Base-by-base conservation (phyloP, 805 yeast genomes). In the Ogataea corticis region DNA sequence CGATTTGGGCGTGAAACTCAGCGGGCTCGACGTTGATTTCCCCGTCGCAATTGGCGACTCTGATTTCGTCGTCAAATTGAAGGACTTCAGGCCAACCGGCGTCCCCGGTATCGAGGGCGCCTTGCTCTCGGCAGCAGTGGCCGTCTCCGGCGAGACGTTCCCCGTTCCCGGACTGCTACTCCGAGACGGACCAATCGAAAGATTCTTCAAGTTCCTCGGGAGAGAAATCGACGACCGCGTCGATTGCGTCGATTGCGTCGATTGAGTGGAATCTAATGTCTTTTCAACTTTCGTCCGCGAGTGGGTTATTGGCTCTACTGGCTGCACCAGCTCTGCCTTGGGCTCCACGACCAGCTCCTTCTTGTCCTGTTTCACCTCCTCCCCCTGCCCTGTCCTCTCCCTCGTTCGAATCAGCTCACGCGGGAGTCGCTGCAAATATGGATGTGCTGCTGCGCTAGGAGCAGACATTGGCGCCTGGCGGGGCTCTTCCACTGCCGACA, bases 31-130 rank as follows among this genome's bases (percentile, higher is more conserved):
- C 25, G 42, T 48, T 21, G 51, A 48, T 32, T 41, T 35, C 15
- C 44, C 51, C 10, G 45, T 38, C 25, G 36, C 18, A 4, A 41
- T 38, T 25, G 25, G 29, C 16, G 36, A 15, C 28, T n/a, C 19
- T 31, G 25, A 21, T 21, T 21, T 21, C 7, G 5, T 9, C 25
- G 25, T 21, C 25, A 21, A 9, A 21, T 21, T 21, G 25, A 40
- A 18, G n/a, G 37, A 21, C 21, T 17, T n/a, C 11, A 38, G 11
- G 2, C 50, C 53, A 33, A 49, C 31, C 1, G 50, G 52, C n/a
- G 52, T 42, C 15, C 49, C 52, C 11, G 52, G 49, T 18, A 45
- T 45, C 11, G 45, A 38, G 10, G 33, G 48, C 32, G n/a, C 21
- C 29, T 31, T 25, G 29, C 10, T 16, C 15, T 33, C 21, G 25